phyloP scores from a whole-genome alignment of 2,329 filamentous ascomycete genomes.

The Colletotrichum trifolii region DNA sequence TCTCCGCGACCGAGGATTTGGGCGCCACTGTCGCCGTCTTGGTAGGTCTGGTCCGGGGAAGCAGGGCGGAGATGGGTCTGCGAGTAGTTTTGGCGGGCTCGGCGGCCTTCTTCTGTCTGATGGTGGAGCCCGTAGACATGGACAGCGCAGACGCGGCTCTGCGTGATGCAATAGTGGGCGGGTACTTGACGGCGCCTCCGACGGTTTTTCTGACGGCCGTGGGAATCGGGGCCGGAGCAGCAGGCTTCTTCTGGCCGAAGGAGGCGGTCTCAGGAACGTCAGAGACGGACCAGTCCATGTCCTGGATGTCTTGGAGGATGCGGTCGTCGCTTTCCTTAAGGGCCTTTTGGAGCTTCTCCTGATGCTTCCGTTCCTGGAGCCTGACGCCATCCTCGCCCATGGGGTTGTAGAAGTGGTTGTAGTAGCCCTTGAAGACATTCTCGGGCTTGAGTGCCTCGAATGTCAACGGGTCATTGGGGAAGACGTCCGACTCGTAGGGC shows the following conservation, averaged over 20 bases:
- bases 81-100: slow-evolving; percentile 36
- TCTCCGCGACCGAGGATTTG: slow-evolving; percentile 64
- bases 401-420: slow-evolving; percentile 69
- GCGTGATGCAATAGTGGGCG: slow-evolving; percentile 54
- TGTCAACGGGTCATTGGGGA: slow-evolving; percentile 67
- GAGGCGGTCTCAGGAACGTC: slow-evolving; percentile 62
- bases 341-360: slow-evolving; percentile 62
- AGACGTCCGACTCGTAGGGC: slow-evolving; percentile 76
- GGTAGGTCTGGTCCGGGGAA: slow-evolving; percentile 44
- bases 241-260: slow-evolving; percentile 47
- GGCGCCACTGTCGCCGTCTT: slow-evolving; percentile 54
- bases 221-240: slow-evolving; percentile 37
- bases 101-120: slow-evolving; percentile 38
- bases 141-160: slow-evolving; percentile 65
- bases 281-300: slow-evolving; percentile 69
- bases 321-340: slow-evolving; percentile 71
- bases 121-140: slow-evolving; percentile 44
- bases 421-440: slow-evolving; percentile 71
- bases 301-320: slow-evolving; percentile 74
- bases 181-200: slow-evolving; percentile 25
- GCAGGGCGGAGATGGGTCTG: slow-evolving; percentile 45
- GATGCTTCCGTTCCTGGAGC: slow-evolving; percentile 69
- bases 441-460: slow-evolving; percentile 68
- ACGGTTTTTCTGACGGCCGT: slow-evolving; percentile 39
- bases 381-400: slow-evolving; percentile 76